Conservation (phyloP, 2,329 filamentous ascomycete genomes). For the Emmonsia crescens region DNA sequence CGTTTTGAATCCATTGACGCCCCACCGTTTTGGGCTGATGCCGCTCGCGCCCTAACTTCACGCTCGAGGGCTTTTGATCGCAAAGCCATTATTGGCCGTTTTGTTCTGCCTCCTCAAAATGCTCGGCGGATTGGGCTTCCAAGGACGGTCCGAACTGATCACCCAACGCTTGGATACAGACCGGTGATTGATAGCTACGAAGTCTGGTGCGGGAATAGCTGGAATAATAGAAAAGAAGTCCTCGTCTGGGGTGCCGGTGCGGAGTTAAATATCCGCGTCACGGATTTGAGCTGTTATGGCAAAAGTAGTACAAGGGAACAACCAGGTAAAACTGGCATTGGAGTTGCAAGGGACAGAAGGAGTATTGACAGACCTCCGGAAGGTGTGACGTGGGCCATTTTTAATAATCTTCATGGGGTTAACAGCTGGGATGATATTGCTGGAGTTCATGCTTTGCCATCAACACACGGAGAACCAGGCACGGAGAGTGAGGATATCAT, state of each 20-base stretch:
- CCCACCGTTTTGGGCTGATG: conserved; percentile 38
- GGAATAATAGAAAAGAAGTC: conserved; percentile 43
- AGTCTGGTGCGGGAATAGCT: conserved; percentile 34
- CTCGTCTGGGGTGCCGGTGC: conserved; percentile 52
- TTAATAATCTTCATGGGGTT: conserved; percentile 39
- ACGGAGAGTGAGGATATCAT: conserved; percentile 38
- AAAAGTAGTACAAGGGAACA: background rate
- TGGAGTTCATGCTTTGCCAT: conserved; percentile 42
- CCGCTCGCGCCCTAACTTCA: conserved; percentile 45
- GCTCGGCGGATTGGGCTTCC: conserved; percentile 29
- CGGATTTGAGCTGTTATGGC: conserved; percentile 29
- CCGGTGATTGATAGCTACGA: conserved; percentile 50
- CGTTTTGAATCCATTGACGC: conserved; percentile 38
- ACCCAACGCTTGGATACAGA: conserved; percentile 45
- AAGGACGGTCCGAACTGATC: conserved; percentile 34
- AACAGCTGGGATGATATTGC: conserved; percentile 52
- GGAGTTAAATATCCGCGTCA: conserved; percentile 42
- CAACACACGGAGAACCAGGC: conserved; percentile 26
- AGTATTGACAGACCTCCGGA: conserved; percentile 15
- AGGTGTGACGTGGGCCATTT: conserved; percentile 40
- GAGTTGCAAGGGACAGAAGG: background rate
- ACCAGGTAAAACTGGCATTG: background rate
- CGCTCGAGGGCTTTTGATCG: conserved; percentile 48
- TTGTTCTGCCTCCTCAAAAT: conserved; percentile 37
- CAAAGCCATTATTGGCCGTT: conserved; percentile 45